Conservation (phyloP, 768 basidiomycete species). For the Rhodotorula taiwanensis region DNA sequence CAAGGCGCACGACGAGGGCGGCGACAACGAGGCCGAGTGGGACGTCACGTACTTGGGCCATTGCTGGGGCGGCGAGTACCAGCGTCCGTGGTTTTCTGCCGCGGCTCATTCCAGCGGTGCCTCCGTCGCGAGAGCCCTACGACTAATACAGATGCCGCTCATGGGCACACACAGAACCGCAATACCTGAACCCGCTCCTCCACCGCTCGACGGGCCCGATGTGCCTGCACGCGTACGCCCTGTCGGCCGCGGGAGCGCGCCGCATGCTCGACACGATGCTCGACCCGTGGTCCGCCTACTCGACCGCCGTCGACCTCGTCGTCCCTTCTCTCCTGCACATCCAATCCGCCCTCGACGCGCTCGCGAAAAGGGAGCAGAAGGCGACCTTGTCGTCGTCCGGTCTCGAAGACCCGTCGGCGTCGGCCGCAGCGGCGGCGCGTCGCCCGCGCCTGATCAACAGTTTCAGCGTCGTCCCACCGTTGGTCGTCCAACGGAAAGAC, state of each 20-base stretch:
- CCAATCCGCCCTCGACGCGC: not conserved
- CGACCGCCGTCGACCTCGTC: conserved; percentile 38
- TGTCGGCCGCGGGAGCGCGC: conserved; percentile 30
- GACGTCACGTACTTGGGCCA: conserved; percentile 38
- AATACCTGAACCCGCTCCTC: conserved; percentile 38
- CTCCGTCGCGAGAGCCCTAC: not conserved
- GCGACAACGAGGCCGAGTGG: conserved; percentile 15
- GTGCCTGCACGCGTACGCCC: conserved; percentile 42
- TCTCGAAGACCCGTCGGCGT: not conserved
- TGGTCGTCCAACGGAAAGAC: conserved; percentile 41
- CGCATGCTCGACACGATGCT: conserved; percentile 23
- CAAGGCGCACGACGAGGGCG: not conserved
- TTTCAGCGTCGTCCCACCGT: conserved; percentile 35
- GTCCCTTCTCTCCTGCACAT: conserved; percentile 29
- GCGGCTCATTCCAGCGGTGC: no score
- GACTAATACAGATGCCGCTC: not conserved
- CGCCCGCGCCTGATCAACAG: conserved; percentile 22
- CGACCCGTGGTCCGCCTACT: conserved; percentile 39
- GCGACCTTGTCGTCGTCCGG: not conserved
- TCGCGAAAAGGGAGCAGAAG: not conserved
- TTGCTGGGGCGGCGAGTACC: conserved; percentile 40
- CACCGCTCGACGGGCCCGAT: conserved; percentile 37
- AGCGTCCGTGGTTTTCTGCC: conserved; percentile 9
- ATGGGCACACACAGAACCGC: conserved; percentile 26
- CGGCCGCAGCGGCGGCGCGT: no score